Evolutionary conservation across 2,329 filamentous ascomycete species (phyloP).

Genomic region (Calonectria ilicicola): DNA sequence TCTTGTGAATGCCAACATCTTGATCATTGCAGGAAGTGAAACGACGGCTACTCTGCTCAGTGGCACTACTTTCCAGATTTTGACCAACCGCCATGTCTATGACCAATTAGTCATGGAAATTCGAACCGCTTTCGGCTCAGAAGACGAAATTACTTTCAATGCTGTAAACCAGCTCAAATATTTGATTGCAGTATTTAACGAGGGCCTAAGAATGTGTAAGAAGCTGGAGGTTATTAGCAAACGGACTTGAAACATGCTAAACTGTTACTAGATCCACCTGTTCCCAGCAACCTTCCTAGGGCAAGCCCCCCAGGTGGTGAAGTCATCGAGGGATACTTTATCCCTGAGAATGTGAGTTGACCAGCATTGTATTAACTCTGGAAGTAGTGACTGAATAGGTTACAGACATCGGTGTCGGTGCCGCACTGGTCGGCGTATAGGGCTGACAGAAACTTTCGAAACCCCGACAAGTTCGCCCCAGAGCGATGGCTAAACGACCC

Average conservation of each 20-base stretch:
- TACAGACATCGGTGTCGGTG: background rate
- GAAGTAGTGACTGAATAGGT: background rate
- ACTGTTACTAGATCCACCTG: background rate
- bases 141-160: background rate
- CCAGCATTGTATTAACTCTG: background rate
- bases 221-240: too few species aligned
- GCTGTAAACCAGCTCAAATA: background rate
- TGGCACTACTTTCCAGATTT: background rate
- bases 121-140: background rate
- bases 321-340: background rate
- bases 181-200: background rate
- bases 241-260: background rate
- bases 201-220: background rate
- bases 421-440: background rate
- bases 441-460: background rate
- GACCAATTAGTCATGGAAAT: background rate
- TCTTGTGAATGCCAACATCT: background rate
- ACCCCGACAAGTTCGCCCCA: background rate
- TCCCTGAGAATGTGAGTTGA: background rate
- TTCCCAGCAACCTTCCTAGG: background rate
- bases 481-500: background rate
- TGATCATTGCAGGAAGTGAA: background rate
- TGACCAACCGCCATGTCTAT: background rate
- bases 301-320: background rate
- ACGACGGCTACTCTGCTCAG: background rate